Conservation (phyloP, 352 stramenopile species). For the Phytophthora sansomeana region DNA sequence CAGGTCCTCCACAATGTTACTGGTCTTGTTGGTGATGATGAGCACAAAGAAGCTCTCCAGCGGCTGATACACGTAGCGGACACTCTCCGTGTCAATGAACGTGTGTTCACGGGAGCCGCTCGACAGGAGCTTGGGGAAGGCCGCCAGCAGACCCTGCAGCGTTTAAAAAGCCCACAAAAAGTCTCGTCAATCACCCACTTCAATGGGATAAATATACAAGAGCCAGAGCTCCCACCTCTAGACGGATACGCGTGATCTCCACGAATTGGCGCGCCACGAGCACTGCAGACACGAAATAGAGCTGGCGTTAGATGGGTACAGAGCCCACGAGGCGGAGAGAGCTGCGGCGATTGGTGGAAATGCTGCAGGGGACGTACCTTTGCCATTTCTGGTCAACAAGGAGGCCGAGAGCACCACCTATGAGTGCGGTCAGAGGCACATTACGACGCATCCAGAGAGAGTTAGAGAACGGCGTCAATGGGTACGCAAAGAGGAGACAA, state of each 20-base stretch:
- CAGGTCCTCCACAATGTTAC: slow-evolving; percentile 99
- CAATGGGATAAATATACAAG: background rate
- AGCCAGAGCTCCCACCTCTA: slow-evolving; percentile 81
- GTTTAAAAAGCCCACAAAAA: background rate
- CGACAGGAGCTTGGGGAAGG: slow-evolving; percentile 98
- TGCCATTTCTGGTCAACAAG: slow-evolving; percentile 95
- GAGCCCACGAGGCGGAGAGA: background rate
- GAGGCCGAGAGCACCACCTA: slow-evolving; percentile 97
- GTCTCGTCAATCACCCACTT: background rate
- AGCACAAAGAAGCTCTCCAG: slow-evolving; percentile 98
- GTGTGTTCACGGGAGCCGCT: slow-evolving; percentile 96
- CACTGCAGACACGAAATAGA: slow-evolving; percentile 52
- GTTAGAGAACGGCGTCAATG: slow-evolving; percentile 11
- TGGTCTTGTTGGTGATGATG: slow-evolving; percentile 99
- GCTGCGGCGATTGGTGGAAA: background rate
- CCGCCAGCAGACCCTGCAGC: slow-evolving; percentile 94
- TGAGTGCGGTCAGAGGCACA: slow-evolving; percentile 7
- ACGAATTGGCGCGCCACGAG: slow-evolving; percentile 99
- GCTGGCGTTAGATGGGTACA: slow-evolving; percentile 11
- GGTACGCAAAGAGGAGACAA: slow-evolving; percentile 3
- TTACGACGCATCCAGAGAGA: slow-evolving; percentile 21
- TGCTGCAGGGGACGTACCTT: slow-evolving; percentile 69
- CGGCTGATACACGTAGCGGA: slow-evolving; percentile 99
- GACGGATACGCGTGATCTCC: slow-evolving; percentile 98
- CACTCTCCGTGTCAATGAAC: slow-evolving; percentile 99